Base-by-base conservation (phyloP, 768 basidiomycete species). In the Paxillus rubicundulus region DNA sequence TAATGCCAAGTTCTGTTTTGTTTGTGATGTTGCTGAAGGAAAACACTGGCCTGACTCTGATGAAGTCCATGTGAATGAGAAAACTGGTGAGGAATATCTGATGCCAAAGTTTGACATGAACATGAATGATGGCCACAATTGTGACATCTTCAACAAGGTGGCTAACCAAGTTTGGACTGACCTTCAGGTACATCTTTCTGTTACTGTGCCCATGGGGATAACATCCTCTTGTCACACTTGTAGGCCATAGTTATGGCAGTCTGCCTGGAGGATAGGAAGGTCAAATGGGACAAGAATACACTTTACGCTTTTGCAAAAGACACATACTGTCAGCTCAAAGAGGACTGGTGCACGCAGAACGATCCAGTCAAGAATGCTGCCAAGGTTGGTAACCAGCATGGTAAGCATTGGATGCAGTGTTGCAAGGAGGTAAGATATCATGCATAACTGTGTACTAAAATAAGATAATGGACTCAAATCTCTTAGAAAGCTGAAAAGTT, bases 221-320 rank as follows among this genome's bases (percentile, higher is more conserved):
- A 12, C 33, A 33, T 13, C 33, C 33, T 13, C 33, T 33, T 33
- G 33, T 33, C 24, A 24, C 4, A 5, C 24, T 24, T 33, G 33
- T 33, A 33, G 33, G 12, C 33, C 12, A 13, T 33, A 33, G 33
- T 12, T n/a, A 24, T 27, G 46, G 12, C 17, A 14, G n/a, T 27
- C 13, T 33, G 36, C n/a, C 14, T 47, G 30, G 9, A 30, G 20
- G 20, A 47, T 47, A 38, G n/a, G 36, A 47, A 37, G 36, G 36
- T 47, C 9, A 33, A 38, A 38, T 38, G 37, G 37, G 37, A 38
- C 17, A 38, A 38, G 14, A 13, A 17, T 38, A 24, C 49, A 20
- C 41, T 50, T 8, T 30, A 47, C 13, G 28, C 20, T 9, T 50
- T 50, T 34, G 20, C n/a, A 7, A 50, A 50, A 28, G 49, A 50